Evolutionary conservation across 2,329 filamentous ascomycete species (phyloP).

Genomic region (Grosmannia penicillata): DNA sequence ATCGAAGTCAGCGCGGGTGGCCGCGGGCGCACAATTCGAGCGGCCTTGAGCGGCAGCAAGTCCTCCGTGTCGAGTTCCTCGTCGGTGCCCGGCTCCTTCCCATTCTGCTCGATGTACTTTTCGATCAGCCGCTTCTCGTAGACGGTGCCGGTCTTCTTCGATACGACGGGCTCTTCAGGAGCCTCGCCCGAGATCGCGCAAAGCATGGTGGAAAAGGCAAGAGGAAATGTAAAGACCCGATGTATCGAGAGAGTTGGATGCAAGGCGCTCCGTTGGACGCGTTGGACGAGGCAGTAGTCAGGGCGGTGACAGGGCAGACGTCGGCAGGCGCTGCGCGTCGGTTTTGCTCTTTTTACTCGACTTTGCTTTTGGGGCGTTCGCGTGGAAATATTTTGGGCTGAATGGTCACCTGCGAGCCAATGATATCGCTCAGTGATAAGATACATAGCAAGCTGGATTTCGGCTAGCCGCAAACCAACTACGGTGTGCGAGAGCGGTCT

Average conservation of each 20-base stretch:
- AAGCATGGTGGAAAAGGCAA: constrained; percentile 11
- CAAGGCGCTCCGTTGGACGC: too few species aligned
- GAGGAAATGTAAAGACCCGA: not conserved
- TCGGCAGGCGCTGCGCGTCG: not conserved
- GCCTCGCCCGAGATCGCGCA: constrained; percentile 71
- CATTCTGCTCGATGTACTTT: constrained; percentile 83
- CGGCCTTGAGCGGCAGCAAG: constrained; percentile 72
- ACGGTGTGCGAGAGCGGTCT: too few species aligned
- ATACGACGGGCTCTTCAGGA: constrained; percentile 87
- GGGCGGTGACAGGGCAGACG: not conserved
- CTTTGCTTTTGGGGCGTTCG: not conserved
- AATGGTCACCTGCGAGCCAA: constrained; percentile 5
- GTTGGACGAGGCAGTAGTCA: not conserved
- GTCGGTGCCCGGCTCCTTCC: constrained; percentile 79
- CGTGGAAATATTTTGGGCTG: constrained; percentile 8
- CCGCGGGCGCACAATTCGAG: constrained; percentile 71
- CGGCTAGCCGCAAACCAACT: not conserved
- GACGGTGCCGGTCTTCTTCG: constrained; percentile 74
- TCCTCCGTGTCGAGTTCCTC: constrained; percentile 75
- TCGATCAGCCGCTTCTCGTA: constrained; percentile 95
- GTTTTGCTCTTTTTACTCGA: not conserved
- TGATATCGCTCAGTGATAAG: constrained; percentile 7
- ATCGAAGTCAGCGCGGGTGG: constrained; percentile 93
- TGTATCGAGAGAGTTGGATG: too few species aligned
- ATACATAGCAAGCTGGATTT: constrained; percentile 2